phyloP scores from a whole-genome alignment of 2,329 filamentous ascomycete genomes.

The Alternaria consortialis region DNA sequence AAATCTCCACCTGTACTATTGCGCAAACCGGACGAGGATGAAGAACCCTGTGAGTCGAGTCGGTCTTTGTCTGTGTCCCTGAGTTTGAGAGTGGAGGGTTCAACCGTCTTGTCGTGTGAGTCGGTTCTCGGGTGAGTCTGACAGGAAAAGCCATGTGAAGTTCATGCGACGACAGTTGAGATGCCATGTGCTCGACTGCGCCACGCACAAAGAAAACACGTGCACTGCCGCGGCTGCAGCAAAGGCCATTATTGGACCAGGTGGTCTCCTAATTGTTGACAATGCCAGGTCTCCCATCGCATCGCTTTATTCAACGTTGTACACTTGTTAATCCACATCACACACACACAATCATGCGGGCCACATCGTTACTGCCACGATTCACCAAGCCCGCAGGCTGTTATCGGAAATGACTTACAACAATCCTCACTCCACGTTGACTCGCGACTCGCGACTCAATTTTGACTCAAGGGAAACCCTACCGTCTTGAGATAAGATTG shows the following conservation, averaged over 20 bases:
- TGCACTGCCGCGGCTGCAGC: slow-evolving; percentile 2
- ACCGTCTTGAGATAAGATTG: slow-evolving; percentile 4
- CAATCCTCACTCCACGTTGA: background rate
- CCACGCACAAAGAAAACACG: slow-evolving; percentile 3
- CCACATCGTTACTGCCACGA: background rate
- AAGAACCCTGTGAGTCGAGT: slow-evolving; percentile 4
- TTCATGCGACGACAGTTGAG: background rate
- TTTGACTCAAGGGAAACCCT: slow-evolving; percentile 4
- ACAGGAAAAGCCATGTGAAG: background rate
- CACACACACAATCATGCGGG: background rate
- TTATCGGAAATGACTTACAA: background rate
- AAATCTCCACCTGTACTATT: slow-evolving; percentile 16
- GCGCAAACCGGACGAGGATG: slow-evolving; percentile 8
- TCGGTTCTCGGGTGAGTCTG: slow-evolving; percentile 1
- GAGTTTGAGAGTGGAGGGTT: background rate
- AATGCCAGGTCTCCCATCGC: background rate
- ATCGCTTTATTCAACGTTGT: background rate
- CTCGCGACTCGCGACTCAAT: slow-evolving; percentile 4
- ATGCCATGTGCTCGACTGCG: background rate
- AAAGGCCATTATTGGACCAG: background rate
- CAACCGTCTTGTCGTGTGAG: slow-evolving; percentile 2
- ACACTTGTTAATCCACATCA: background rate
- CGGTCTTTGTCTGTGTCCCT: background rate
- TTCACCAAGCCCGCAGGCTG: slow-evolving; percentile 8
- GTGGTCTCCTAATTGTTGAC: background rate